Base-by-base conservation (phyloP, 768 basidiomycete genomes). In the Tremella mesenterica region DNA sequence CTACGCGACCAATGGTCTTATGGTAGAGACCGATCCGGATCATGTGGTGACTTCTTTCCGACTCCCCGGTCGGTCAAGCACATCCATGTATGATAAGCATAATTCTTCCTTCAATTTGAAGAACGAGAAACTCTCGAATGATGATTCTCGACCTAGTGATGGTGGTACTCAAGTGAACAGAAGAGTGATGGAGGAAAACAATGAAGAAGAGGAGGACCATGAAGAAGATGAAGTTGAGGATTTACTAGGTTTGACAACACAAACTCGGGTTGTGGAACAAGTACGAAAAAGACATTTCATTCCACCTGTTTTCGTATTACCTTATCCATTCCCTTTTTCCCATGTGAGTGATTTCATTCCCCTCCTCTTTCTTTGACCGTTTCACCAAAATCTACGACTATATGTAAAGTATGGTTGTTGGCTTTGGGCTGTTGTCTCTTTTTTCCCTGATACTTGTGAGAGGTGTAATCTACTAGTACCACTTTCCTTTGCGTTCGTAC, bases 311-410 rank as follows among this genome's bases (percentile, higher is more conserved):
- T 63, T 69, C 14, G 52, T 63, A 36, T 33, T 63, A 1, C 56
- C 53, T n/a, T 53, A 52, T 9, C 57, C 54, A 23, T 59, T 48
- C 53, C n/a, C n/a, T n/a, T n/a, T n/a, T n/a, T n/a, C n/a, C 65
- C 65, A 13, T 60, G 63, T 48, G 61, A 56, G 30, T 61, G 63
- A 54, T 64, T 69, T 44, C 57, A 63, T 58, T 26, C n/a, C 21
- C 12, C n/a, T 34, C 29, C 9, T 12, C 28, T 13, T 29, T 16
- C 13, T 21, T 16, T 29, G 46, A 43, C 29, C 2, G 16, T 28
- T 16, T n/a, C 16, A 5, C 34, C 34, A 12, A 12, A 18, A 18
- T 36, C 34, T 36, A 36, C 18, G 34, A 12, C 34, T 18, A 36
- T 36, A 18, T 36, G 33, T 18, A 12, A 18, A 36, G 10, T 10